Evolutionary conservation across 495 filamentous ascomycete species (phyloP), one percentile per base, ranked within the genome.

Genomic region (Talaromyces stipitatus): DNA sequence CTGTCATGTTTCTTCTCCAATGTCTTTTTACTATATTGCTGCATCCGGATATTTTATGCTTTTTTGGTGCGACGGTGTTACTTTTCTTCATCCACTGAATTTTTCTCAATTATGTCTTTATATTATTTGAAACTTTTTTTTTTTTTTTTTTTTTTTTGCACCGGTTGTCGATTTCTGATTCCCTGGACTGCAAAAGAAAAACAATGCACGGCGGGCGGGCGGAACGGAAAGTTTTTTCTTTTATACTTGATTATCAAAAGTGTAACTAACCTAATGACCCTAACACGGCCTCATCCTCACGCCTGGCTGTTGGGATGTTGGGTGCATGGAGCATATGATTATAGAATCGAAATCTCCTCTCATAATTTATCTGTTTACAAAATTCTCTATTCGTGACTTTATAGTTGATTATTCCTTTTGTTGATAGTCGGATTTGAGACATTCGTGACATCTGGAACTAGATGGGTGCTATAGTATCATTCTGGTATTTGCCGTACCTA

Each of bases 61-160:
- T 27, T n/a, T n/a, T 41, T 55, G 54, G 54, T 43, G 54, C 36
- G 54, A 55, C 54, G 54, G 54, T 55, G 54, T 55, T 55, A 6
- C 26, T 54, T 18, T 20, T 46, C 18, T 41, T 55, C 18, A 22
- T 55, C 20, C 29, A 27, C 24, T 46, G 36, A 10, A 30, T 55
- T 55, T 26, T 43, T 55, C 54, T 27, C 23, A 46, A 27, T 20
- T 45, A 51, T 45, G 24, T 55, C 26, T 55, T 55, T 55, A 55
- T 55, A 55, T 55, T 32, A 52, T 52, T 8, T 53, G 36, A 41
- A n/a, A n/a, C n/a, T n/a, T n/a, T n/a, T n/a, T n/a, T n/a, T n/a
- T n/a, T n/a, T n/a, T n/a, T n/a, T n/a, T n/a, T n/a, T n/a, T n/a
- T n/a, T n/a, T 14, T 36, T 36, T 54, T 54, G 51, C 51, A 38